A percentile compares a stretch with the other conserved stretches of the same genome.
These are phyloP conservation scores for Yarrowia porcina DNA, from an alignment of 805 yeast genomes.

Conservation along the genomic window DNA sequence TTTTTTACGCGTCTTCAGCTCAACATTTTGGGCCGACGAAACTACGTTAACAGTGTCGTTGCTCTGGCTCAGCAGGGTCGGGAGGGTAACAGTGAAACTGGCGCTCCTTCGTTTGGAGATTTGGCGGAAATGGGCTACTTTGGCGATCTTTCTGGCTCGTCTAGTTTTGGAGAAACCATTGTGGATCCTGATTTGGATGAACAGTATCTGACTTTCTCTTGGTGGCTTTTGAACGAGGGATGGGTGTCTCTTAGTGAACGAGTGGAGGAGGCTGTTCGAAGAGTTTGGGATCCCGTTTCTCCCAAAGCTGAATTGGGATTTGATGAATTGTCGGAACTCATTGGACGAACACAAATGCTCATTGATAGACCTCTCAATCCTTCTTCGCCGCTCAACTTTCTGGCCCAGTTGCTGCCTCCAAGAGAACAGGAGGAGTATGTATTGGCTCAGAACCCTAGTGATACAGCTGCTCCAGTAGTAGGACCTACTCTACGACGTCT, in stretches of 20 bases:
- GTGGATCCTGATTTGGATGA: slow-evolving; percentile 30
- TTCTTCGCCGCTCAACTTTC: slow-evolving; percentile 32
- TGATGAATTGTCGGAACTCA: slow-evolving; percentile 50
- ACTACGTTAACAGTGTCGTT: slow-evolving; percentile 76
- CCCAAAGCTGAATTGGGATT: slow-evolving; percentile 70
- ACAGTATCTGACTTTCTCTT: slow-evolving; percentile 70
- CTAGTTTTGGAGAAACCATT: slow-evolving; percentile 24
- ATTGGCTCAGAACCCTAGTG: slow-evolving; percentile 47
- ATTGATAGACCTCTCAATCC: slow-evolving; percentile 37
- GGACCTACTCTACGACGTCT: slow-evolving; percentile 36
- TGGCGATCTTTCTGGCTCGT: slow-evolving; percentile 1
- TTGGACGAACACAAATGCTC: slow-evolving; percentile 39
- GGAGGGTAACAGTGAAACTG: slow-evolving; percentile 30
- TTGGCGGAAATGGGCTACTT: slow-evolving; percentile 21
- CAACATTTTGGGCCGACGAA: slow-evolving; percentile 81
- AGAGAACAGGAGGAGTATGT: slow-evolving; percentile 51
- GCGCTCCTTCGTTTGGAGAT: slow-evolving; percentile 14
- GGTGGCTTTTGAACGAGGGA: slow-evolving; percentile 93
- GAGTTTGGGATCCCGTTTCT: slow-evolving; percentile 58
- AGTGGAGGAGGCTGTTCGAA: slow-evolving; percentile 55
- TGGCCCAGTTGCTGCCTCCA: slow-evolving; percentile 49
- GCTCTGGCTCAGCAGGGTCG: slow-evolving; percentile 52
- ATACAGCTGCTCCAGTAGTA: slow-evolving; percentile 31
- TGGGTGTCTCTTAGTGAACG: slow-evolving; percentile 57
- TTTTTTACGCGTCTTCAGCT: slow-evolving; percentile 80